Base-by-base conservation (phyloP, 805 yeast species). In the Kluyveromyces lactis region DNA sequence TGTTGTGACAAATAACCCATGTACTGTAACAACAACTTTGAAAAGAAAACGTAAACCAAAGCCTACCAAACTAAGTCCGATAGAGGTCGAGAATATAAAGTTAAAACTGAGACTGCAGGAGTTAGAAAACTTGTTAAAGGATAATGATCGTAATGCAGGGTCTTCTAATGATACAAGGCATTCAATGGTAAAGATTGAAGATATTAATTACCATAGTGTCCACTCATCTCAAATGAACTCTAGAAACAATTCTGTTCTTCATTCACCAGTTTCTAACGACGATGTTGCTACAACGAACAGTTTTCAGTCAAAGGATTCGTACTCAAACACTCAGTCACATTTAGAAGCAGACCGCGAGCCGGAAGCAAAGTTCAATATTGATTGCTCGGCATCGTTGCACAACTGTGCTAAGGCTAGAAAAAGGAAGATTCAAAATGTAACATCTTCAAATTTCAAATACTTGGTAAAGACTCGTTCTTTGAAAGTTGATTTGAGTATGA, bases 11-110 rank as follows among this genome's bases (percentile, higher is more conserved):
- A 40, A 40, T 18, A 39, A 42, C 18, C 40, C 29, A 19, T 45
- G 48, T 26, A 38, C 42, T 11, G 21, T 36, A 7, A 27, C 34
- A 7, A 40, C 33, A 33, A 45, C 42, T n/a, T 39, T 44, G 31
- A 40, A 42, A 7, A 33, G 45, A 34, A 42, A 42, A 24, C 35
- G 48, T 8, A 44, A 42, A 24, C 47, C 48, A 11, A 42, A 44
- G 30, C 42, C 42, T 1, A 36, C 36, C 4, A 45, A 45, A 27
- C 42, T 40, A 16, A 40, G 29, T 16, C 39, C 43, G n/a, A 33
- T 42, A 10, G 45, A 42, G 32, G 21, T 39, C 17, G 40, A 42
- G 21, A 35, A 39, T 16, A 39, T 42, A 3, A 34, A 36, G 29
- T 23, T 42, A 9, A 35, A 36, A 19, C 37, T 30, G 19, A 35